Evolutionary conservation across 176 grass and related monocot genomes (phyloP).

Genomic region (Poa pratensis): DNA sequence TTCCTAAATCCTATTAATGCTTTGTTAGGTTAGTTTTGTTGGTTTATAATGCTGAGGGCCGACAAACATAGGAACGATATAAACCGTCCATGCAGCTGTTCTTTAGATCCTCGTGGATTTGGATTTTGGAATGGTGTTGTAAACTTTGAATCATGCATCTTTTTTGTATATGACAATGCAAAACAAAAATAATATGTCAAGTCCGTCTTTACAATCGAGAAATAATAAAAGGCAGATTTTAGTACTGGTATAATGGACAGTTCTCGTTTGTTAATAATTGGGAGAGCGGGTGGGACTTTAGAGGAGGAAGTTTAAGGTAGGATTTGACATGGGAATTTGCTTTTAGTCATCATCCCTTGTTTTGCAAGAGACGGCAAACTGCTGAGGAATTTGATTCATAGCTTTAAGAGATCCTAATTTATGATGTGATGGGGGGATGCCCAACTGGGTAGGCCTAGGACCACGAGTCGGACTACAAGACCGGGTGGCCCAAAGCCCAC

Average conservation of each 20-base stretch:
- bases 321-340: background rate
- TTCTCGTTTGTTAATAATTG: background rate
- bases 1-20: slow-evolving; percentile 9
- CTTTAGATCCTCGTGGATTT: slow-evolving; percentile 19
- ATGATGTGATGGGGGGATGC: too few species aligned
- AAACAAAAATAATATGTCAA: background rate
- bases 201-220: background rate
- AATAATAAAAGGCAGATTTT: background rate
- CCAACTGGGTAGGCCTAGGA: too few species aligned
- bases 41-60: background rate
- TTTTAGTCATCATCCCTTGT: background rate
- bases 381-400: background rate
- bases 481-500: too few species aligned
- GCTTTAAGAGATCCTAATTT: background rate
- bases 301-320: background rate
- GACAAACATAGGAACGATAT: background rate
- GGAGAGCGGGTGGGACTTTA: background rate
- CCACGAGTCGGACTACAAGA: too few species aligned
- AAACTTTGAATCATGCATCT: slow-evolving; percentile 3
- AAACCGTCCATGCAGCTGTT: background rate
- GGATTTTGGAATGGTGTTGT: background rate
- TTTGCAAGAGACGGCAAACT: background rate
- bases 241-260: background rate
- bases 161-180: background rate
- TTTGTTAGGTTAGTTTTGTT: slow-evolving; percentile 9